phyloP scores from a whole-genome alignment of 2,329 filamentous ascomycete genomes.

The Phyllosticta citribraziliensis region DNA sequence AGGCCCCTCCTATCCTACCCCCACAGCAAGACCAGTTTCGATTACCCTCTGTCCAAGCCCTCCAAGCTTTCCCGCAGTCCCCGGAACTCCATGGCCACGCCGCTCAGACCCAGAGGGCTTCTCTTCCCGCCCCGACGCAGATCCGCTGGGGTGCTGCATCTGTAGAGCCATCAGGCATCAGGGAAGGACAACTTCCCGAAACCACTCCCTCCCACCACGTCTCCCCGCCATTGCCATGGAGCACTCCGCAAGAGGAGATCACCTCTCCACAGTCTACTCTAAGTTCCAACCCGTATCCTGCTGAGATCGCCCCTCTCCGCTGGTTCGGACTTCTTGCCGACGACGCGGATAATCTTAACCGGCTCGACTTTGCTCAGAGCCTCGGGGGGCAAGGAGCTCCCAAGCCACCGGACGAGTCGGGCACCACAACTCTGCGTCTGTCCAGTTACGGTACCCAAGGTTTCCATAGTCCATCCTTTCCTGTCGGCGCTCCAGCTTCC shows the following conservation, averaged over 20 bases:
- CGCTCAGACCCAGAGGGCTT: not conserved
- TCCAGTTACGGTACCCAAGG: constrained; percentile 7
- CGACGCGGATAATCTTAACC: constrained; percentile 9
- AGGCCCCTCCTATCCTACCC: not conserved
- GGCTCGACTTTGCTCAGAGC: constrained; percentile 1
- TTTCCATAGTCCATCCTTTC: constrained; percentile 7
- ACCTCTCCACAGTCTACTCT: constrained; percentile 7
- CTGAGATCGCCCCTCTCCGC: constrained; percentile 9
- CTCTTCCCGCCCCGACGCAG: constrained; percentile 4
- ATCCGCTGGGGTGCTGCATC: constrained; percentile 6
- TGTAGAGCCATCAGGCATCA: constrained; percentile 1
- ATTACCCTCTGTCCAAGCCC: constrained; percentile 3
- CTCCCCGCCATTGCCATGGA: constrained; percentile 2
- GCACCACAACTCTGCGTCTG: constrained; percentile 3
- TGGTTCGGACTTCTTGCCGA: constrained; percentile 12
- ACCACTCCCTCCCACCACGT: not conserved
- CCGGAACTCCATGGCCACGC: not conserved
- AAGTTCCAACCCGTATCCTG: constrained; percentile 6
- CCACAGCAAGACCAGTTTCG: not conserved
- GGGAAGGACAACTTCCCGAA: not conserved
- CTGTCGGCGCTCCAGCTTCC: constrained; percentile 2
- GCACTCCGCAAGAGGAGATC: not conserved
- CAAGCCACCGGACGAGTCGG: constrained; percentile 4
- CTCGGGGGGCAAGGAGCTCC: constrained; percentile 4
- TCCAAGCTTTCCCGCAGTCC: constrained; percentile 2